These are phyloP conservation scores for Dothideomycetes sp. DNA, from an alignment of 2,329 filamentous ascomycete species.

Conservation along the genomic window DNA sequence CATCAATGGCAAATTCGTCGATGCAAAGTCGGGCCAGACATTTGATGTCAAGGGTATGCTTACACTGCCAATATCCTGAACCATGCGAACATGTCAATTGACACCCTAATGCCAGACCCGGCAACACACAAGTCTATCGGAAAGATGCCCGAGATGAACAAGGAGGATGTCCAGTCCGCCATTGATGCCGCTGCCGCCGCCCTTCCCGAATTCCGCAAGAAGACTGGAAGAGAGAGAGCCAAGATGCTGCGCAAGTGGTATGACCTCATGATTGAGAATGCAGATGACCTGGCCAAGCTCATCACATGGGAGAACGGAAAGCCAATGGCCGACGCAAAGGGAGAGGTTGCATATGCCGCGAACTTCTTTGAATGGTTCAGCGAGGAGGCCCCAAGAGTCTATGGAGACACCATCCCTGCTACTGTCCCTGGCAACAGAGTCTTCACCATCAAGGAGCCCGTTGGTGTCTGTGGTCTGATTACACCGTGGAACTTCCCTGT, in stretches of 20 bases:
- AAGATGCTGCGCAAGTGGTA: constrained; percentile 71
- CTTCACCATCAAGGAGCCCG: constrained; percentile 69
- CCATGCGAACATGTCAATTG: too few species aligned
- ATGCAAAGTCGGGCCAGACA: constrained; percentile 75
- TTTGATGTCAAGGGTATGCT: constrained; percentile 58
- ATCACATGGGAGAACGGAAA: constrained; percentile 91
- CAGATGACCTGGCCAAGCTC: constrained; percentile 68
- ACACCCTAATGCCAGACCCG: constrained; percentile 49
- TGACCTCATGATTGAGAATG: constrained; percentile 66
- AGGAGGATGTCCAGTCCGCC: constrained; percentile 65
- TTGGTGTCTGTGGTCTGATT: constrained; percentile 73
- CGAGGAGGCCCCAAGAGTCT: constrained; percentile 63
- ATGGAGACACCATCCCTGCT: constrained; percentile 65
- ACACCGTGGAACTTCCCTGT: constrained; percentile 46
- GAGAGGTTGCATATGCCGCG: constrained; percentile 62
- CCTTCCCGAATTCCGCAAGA: constrained; percentile 57
- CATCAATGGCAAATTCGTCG: constrained; percentile 87
- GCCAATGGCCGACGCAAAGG: constrained; percentile 62
- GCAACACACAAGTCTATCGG: constrained; percentile 72
- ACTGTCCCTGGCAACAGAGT: constrained; percentile 62
- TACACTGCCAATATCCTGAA: not conserved
- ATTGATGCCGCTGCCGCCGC: constrained; percentile 75
- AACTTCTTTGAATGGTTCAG: constrained; percentile 74
- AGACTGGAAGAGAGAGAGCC: constrained; percentile 63
- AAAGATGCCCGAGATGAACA: constrained; percentile 73